phyloP scores from a whole-genome alignment of 352 stramenopile species.

The Phytophthora europaea region DNA sequence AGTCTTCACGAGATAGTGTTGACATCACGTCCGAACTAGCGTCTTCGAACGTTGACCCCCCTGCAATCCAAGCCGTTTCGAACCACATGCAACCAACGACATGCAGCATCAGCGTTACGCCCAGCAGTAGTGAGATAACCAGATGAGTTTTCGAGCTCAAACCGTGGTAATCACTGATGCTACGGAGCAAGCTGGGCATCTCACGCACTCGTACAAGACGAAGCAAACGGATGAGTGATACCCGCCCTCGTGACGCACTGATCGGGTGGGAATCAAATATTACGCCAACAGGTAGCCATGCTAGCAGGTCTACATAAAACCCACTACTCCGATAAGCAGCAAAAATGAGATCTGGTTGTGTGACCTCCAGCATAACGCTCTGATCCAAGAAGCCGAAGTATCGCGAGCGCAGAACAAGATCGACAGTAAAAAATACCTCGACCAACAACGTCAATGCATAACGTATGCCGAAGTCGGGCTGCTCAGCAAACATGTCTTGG shows the following conservation, averaged over 20 bases:
- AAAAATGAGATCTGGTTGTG: conserved; percentile 67
- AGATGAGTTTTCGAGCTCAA: conserved; percentile 71
- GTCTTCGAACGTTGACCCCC: background rate
- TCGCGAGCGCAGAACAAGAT: conserved; percentile 64
- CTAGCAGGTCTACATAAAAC: conserved; percentile 64
- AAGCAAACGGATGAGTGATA: conserved; percentile 48
- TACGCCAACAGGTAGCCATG: conserved; percentile 50
- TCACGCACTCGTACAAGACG: conserved; percentile 64
- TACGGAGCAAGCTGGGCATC: conserved; percentile 48
- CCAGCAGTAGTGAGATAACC: conserved; percentile 57
- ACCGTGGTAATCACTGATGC: conserved; percentile 62
- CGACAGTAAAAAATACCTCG: conserved; percentile 64
- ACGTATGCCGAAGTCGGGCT: conserved; percentile 38
- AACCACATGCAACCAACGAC: conserved; percentile 77
- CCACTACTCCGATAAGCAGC: conserved; percentile 57
- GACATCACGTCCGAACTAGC: background rate
- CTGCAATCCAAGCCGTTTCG: conserved; percentile 52
- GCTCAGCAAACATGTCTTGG: conserved; percentile 52
- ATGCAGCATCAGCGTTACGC: conserved; percentile 66
- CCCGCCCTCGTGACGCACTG: too few species aligned
- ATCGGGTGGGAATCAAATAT: too few species aligned
- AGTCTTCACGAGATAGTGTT: conserved; percentile 32
- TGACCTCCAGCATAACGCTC: conserved; percentile 66
- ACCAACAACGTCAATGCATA: conserved; percentile 51
- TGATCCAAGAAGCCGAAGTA: conserved; percentile 63